Percentiles rank a stretch among this genome's conserved stretches.
Evolutionary conservation across 805 yeast species (phyloP).

Genomic region (Pichia sporocuriosa): DNA sequence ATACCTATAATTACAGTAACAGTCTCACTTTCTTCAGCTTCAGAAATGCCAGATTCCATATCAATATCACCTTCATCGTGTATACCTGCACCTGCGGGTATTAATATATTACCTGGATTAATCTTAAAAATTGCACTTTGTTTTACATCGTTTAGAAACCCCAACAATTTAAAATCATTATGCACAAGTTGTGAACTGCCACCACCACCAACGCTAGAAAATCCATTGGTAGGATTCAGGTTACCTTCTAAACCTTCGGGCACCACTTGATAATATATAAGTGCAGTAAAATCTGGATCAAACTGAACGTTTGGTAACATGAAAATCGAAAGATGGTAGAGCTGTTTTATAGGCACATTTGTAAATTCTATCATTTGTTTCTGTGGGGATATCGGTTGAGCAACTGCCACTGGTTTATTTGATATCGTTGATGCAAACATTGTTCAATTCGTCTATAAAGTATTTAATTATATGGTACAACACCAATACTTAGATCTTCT

Average conservation of each 20-base stretch:
- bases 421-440: constrained; percentile 31
- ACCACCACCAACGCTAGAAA: neutral
- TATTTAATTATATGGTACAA: no score
- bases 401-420: constrained; percentile 35
- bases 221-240: constrained; percentile 11
- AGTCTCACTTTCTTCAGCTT: constrained; percentile 8
- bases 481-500: no score
- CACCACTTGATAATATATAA: constrained; percentile 77
- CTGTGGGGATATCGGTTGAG: constrained; percentile 60
- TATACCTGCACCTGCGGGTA: neutral
- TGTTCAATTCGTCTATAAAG: neutral
- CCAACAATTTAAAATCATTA: constrained; percentile 56
- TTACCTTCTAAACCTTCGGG: constrained; percentile 27
- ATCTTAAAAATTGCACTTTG: constrained; percentile 91
- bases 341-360: constrained; percentile 46
- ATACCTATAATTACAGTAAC: constrained; percentile 56
- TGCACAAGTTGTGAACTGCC: constrained; percentile 8
- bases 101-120: constrained; percentile 35
- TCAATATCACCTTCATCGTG: constrained; percentile 39
- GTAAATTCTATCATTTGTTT: constrained; percentile 60
- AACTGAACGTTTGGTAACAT: constrained; percentile 72
- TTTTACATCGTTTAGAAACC: constrained; percentile 55
- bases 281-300: constrained; percentile 70
- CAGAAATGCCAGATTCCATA: constrained; percentile 40
- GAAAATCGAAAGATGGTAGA: constrained; percentile 79